Evolutionary conservation across 352 stramenopile species (phyloP).

Genomic region (Phytophthora tentaculata): DNA sequence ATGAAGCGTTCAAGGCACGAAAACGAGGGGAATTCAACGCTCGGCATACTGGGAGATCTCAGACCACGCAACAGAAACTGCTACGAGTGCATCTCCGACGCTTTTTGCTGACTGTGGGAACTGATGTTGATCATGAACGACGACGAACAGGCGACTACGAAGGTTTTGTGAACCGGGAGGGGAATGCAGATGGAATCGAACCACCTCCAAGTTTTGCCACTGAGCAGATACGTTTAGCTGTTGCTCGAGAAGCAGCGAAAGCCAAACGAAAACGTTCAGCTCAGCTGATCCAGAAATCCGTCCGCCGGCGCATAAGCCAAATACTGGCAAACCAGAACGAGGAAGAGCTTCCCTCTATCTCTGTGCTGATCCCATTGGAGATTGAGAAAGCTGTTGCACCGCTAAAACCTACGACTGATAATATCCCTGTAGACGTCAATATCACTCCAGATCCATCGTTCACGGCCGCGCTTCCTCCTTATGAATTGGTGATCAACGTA

Average conservation of each 20-base stretch:
- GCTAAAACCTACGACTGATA: not conserved
- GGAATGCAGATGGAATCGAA: not conserved
- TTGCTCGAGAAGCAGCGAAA: conserved; percentile 19
- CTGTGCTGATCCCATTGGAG: conserved; percentile 24
- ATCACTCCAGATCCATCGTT: not conserved
- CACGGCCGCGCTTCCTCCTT: conserved; percentile 19
- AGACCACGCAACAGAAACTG: conserved; percentile 25
- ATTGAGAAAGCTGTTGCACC: conserved; percentile 2
- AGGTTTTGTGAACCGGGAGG: not conserved
- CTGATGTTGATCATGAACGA: conserved; percentile 8
- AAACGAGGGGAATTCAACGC: conserved; percentile 20
- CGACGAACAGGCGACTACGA: not conserved
- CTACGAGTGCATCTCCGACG: conserved; percentile 39
- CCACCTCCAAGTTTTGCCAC: conserved; percentile 13
- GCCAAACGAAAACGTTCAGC: conserved; percentile 16
- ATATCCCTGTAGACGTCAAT: not conserved
- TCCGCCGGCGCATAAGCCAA: not conserved
- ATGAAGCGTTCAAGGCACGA: conserved; percentile 35
- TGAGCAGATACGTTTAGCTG: conserved; percentile 28
- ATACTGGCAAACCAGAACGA: too few species aligned
- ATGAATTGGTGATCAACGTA: conserved; percentile 33
- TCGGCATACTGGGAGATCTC: conserved; percentile 15
- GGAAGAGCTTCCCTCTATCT: conserved; percentile 34
- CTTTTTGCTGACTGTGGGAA: conserved; percentile 28
- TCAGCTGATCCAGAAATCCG: conserved; percentile 14